phyloP scores from a whole-genome alignment of 345 rosid species.

The Aurinia saxatilis region DNA sequence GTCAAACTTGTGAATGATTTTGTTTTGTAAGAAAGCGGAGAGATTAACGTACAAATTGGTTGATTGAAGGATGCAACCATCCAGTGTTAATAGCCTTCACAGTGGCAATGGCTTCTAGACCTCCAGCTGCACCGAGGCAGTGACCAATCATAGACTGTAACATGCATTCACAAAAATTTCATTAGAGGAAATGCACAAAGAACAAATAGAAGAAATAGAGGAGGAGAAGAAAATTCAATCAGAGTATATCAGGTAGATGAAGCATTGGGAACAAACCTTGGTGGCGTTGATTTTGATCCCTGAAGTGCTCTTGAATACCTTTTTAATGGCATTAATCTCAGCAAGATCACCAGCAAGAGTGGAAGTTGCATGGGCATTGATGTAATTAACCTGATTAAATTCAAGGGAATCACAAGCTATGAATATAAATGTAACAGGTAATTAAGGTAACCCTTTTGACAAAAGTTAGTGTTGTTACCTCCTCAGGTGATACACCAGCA shows the following conservation, averaged over 20 bases:
- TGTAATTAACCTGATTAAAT: conserved; percentile 74
- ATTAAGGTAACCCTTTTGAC: background rate
- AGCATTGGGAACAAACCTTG: conserved; percentile 45
- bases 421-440: background rate
- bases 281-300: conserved; percentile 94
- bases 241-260: background rate
- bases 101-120: conserved; percentile 89
- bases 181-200: background rate
- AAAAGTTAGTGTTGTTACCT: conserved; percentile 36
- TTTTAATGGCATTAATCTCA: conserved; percentile 90
- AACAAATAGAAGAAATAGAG: background rate
- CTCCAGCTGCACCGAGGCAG: conserved; percentile 98
- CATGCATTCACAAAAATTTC: background rate
- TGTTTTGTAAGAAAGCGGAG: background rate
- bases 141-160: conserved; percentile 97
- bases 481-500: conserved; percentile 98
- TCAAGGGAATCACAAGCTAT: background rate
- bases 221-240: background rate
- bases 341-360: conserved; percentile 98
- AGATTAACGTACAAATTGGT: conserved; percentile 72
- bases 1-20: background rate
- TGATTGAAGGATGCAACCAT: conserved; percentile 92
- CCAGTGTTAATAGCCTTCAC: conserved; percentile 89
- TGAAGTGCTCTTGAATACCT: conserved; percentile 79
- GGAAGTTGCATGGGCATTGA: conserved; percentile 97